phyloP scores from a whole-genome alignment of 2,329 filamentous ascomycete species.

The Aspergillus terreus region DNA sequence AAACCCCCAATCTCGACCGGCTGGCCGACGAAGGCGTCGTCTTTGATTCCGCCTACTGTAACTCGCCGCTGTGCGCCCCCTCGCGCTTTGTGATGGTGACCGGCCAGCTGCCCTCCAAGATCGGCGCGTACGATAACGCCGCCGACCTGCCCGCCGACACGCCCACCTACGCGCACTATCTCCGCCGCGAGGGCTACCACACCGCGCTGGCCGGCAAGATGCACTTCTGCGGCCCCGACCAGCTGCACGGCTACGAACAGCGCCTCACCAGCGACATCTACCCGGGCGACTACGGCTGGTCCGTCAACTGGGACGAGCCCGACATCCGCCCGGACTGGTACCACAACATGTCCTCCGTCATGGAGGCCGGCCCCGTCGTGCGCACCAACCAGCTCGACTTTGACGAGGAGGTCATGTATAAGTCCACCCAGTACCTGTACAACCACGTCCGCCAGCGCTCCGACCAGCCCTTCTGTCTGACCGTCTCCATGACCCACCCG shows the following conservation, averaged over 20 bases:
- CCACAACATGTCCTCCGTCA: conserved; percentile 90
- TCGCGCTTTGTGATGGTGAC: conserved; percentile 94
- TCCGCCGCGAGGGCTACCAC: conserved; percentile 80
- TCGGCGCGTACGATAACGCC: conserved; percentile 89
- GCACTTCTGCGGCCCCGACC: conserved; percentile 89
- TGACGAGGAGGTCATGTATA: conserved; percentile 94
- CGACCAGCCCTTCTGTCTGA: conserved; percentile 78
- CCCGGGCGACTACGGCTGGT: conserved; percentile 90
- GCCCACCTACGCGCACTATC: conserved; percentile 89
- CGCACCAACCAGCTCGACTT: conserved; percentile 94
- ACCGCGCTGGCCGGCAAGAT: conserved; percentile 92
- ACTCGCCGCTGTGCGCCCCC: conserved; percentile 85
- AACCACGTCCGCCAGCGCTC: conserved; percentile 81
- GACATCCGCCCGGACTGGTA: conserved; percentile 81
- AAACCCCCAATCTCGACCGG: conserved; percentile 83
- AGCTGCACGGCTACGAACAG: conserved; percentile 90
- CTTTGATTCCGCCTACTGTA: conserved; percentile 93
- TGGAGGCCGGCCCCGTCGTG: conserved; percentile 83
- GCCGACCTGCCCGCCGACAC: conserved; percentile 77
- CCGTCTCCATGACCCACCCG: conserved; percentile 88
- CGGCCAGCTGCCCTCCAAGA: conserved; percentile 85
- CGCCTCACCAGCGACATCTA: conserved; percentile 94
- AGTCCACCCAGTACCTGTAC: conserved; percentile 83
- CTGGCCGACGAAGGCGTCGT: conserved; percentile 78
- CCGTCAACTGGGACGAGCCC: conserved; percentile 91